Percentiles rank a stretch among this genome's conserved stretches.
Conservation (phyloP, 2,329 filamentous ascomycete species). For the Tricladium varicosporioides region DNA sequence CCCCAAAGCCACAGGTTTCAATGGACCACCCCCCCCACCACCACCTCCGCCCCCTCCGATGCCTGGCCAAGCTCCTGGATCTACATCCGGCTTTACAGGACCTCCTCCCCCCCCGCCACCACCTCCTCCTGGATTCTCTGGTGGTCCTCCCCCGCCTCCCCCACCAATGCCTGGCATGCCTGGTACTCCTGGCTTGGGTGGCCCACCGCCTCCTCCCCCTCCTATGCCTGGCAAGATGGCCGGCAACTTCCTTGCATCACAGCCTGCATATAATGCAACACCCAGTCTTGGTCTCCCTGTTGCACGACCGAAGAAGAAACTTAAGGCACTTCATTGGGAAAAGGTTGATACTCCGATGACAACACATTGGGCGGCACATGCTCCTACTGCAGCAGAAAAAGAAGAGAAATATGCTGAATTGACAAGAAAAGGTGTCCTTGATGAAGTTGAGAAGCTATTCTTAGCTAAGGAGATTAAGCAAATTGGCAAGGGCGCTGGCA, state of each 20-base stretch:
- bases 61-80: slow-evolving; percentile 32
- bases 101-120: slow-evolving; percentile 41
- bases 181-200: slow-evolving; percentile 45
- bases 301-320: slow-evolving; percentile 95
- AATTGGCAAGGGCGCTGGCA: slow-evolving; percentile 63
- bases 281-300: slow-evolving; percentile 70
- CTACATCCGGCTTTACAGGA: slow-evolving; percentile 16
- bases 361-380: slow-evolving; percentile 88
- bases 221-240: slow-evolving; percentile 68
- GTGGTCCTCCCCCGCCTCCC: slow-evolving; percentile 41
- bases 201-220: slow-evolving; percentile 52
- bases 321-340: slow-evolving; percentile 99
- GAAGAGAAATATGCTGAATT: slow-evolving; percentile 96
- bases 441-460: slow-evolving; percentile 97
- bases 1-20: slow-evolving; percentile 23
- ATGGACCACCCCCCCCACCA: slow-evolving; percentile 39
- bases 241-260: slow-evolving; percentile 72
- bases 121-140: slow-evolving; percentile 39
- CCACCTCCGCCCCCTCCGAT: slow-evolving; percentile 41
- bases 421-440: slow-evolving; percentile 89
- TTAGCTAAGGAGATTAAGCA: slow-evolving; percentile 95
- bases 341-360: slow-evolving; percentile 91
- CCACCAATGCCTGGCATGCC: slow-evolving; percentile 41
- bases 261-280: slow-evolving; percentile 49
- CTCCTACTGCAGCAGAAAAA: slow-evolving; percentile 80